These are phyloP conservation scores for Neohortaea acidophila DNA, from an alignment of 495 filamentous ascomycete genomes.

Conservation along the genomic window DNA sequence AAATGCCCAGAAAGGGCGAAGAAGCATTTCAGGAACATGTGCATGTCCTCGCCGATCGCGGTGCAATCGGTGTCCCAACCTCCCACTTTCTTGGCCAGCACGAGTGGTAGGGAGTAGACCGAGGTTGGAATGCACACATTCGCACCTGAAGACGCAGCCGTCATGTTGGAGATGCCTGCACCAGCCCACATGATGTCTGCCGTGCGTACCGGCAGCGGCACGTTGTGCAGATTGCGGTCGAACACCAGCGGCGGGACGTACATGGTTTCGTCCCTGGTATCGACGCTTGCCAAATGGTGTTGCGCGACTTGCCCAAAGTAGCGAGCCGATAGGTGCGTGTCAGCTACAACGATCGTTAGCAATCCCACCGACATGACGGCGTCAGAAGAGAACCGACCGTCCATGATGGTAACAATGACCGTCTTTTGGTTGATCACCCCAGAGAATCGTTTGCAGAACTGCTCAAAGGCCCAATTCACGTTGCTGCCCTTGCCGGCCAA, in stretches of 20 bases:
- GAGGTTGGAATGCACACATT: slow-evolving; percentile 50
- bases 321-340: slow-evolving; percentile 49
- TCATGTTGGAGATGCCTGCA: slow-evolving; percentile 50
- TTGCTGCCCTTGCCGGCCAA: slow-evolving; percentile 56
- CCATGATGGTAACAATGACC: slow-evolving; percentile 53
- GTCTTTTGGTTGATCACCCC: slow-evolving; percentile 37
- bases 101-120: slow-evolving; percentile 52
- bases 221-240: slow-evolving; percentile 52
- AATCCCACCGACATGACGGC: slow-evolving; percentile 1
- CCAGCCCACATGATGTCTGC: slow-evolving; percentile 53
- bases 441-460: slow-evolving; percentile 40
- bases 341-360: slow-evolving; percentile 43
- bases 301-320: slow-evolving; percentile 47
- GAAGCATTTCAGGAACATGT: slow-evolving; percentile 65
- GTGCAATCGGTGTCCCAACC: slow-evolving; percentile 52
- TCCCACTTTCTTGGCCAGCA: slow-evolving; percentile 45
- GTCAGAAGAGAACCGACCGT: slow-evolving; percentile 42
- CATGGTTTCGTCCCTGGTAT: slow-evolving; percentile 42
- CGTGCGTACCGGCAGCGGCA: slow-evolving; percentile 51
- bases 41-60: slow-evolving; percentile 56
- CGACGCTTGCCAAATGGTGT: slow-evolving; percentile 39
- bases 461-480: slow-evolving; percentile 46
- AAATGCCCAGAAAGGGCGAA: slow-evolving; percentile 51
- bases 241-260: slow-evolving; percentile 59
- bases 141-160: slow-evolving; percentile 40